Evolutionary conservation across 2,329 filamentous ascomycete genomes (phyloP), one percentile per base, ranked within the genome.

Genomic region (Ascochyta koolunga): DNA sequence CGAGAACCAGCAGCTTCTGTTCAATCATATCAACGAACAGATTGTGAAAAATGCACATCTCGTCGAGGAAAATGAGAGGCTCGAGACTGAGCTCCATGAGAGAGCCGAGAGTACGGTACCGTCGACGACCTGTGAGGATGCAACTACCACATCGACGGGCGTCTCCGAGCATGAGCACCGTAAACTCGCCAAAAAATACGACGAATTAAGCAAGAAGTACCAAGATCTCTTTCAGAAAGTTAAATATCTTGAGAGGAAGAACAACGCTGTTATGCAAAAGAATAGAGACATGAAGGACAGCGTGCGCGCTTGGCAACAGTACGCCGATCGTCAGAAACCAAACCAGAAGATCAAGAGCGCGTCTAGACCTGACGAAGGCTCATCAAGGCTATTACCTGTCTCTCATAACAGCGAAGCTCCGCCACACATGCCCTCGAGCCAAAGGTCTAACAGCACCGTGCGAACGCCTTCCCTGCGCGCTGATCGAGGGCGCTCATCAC

Each of bases 231-330:
- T 54, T 19, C 65, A 71, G 19, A 65, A 64, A 42, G 53, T 68
- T 3, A 71, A 64, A 50, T 74, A 75, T 40, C 54, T 69, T 8
- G 65, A 74, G 35, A 69, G 61, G 48, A 73, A 73, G 56, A 73
- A 72, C 32, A 58, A 47, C 2, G 56, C 49, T 33, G 73, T 70
- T 39, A 75, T 67, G 68, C 59, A 68, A 38, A 71, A 73, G 47
- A 73, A 75, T 46, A 69, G 64, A 38, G 67, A 74, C 2, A 76
- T 76, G 65, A 79, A 78, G 48, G 66, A 74, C 13, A 74, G 58
- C 29, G 72, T 75, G 7, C 70, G 65, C 36, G 68, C 68, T 24
- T 77, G 74, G 75, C 71, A 74, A 52, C 62, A 69, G 19, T 76
- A 73, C 38, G 65, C 61, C 37, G 70, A 75, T 45, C 69, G 65